Percentiles rank a stretch among this genome's conserved stretches.
phyloP scores from a whole-genome alignment of 2,329 filamentous ascomycete genomes.

The Aspergillus fijiensis region DNA sequence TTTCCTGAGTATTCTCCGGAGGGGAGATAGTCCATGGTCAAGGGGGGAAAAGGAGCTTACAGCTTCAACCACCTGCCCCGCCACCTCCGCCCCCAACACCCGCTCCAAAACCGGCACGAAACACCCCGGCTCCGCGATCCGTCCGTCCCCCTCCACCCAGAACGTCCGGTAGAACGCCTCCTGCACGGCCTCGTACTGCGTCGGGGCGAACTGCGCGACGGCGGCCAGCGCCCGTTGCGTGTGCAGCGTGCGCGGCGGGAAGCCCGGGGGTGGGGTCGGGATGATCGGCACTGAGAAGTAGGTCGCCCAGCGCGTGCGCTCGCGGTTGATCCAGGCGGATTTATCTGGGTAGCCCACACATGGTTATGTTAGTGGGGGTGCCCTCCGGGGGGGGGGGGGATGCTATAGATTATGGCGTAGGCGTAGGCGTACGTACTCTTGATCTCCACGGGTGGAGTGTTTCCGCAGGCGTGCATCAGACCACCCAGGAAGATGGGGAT shows the following conservation, averaged over 20 bases:
- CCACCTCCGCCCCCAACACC: conserved; percentile 48
- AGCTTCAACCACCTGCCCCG: conserved; percentile 43
- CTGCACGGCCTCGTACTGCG: conserved; percentile 43
- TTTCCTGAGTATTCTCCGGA: no score
- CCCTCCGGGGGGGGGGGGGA: background rate
- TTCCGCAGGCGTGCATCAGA: conserved; percentile 57
- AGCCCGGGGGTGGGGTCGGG: conserved; percentile 46
- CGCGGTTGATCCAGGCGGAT: conserved; percentile 55
- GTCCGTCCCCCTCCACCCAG: conserved; percentile 51
- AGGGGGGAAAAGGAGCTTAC: conserved; percentile 29
- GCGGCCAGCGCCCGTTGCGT: conserved; percentile 55
- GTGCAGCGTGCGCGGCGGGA: conserved; percentile 54
- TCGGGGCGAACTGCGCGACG: conserved; percentile 45
- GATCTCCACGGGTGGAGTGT: conserved; percentile 55
- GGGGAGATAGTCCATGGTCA: background rate
- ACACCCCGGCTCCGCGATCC: conserved; percentile 48
- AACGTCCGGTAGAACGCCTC: conserved; percentile 52
- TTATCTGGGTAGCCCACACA: conserved; percentile 49
- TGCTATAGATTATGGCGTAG: background rate
- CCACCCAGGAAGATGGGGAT: conserved; percentile 61
- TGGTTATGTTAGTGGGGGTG: background rate
- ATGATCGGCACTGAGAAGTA: conserved; percentile 56
- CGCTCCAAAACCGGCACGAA: conserved; percentile 46
- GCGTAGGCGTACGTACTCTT: conserved; percentile 46
- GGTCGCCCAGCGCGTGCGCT: conserved; percentile 56